Evolutionary conservation across 805 yeast species (phyloP).

Genomic region (Debaryomyces castellii): DNA sequence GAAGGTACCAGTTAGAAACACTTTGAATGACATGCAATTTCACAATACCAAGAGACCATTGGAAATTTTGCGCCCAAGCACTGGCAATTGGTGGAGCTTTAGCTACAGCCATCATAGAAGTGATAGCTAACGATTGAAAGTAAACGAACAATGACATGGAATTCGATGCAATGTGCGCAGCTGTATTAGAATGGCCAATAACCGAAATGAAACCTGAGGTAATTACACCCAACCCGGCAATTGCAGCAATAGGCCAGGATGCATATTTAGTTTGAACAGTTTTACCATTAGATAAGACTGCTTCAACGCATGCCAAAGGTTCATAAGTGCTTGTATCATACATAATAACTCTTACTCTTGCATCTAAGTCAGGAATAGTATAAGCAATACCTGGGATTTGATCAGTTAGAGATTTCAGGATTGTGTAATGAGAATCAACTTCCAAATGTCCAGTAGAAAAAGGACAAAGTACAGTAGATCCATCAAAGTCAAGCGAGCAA

Average conservation of each 20-base stretch:
- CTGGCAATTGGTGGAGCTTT: conserved; percentile 95
- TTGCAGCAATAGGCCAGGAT: conserved; percentile 93
- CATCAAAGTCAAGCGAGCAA: conserved; percentile 54
- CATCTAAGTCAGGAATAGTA: conserved; percentile 92
- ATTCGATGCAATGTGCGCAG: conserved; percentile 97
- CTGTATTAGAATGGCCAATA: conserved; percentile 86
- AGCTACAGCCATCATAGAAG: conserved; percentile 93
- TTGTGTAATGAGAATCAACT: conserved; percentile 48
- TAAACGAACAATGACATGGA: conserved; percentile 89
- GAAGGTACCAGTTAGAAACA: conserved; percentile 91
- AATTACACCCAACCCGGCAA: conserved; percentile 82
- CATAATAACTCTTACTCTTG: conserved; percentile 75
- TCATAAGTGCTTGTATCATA: conserved; percentile 46
- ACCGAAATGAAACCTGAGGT: conserved; percentile 87
- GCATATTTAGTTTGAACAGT: conserved; percentile 92
- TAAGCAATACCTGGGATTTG: conserved; percentile 82
- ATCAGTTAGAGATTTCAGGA: conserved; percentile 42
- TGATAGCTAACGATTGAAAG: conserved; percentile 89
- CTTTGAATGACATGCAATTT: conserved; percentile 72
- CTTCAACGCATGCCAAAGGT: conserved; percentile 89
- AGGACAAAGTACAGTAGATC: conserved; percentile 62
- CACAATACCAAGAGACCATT: conserved; percentile 94
- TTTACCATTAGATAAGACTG: conserved; percentile 79
- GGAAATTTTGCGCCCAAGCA: conserved; percentile 96
- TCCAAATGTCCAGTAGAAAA: conserved; percentile 84